Percentiles rank a stretch among this genome's conserved stretches.
These are phyloP conservation scores for Trichoderma harzianum DNA, from an alignment of 2,329 filamentous ascomycete species.

Conservation along the genomic window DNA sequence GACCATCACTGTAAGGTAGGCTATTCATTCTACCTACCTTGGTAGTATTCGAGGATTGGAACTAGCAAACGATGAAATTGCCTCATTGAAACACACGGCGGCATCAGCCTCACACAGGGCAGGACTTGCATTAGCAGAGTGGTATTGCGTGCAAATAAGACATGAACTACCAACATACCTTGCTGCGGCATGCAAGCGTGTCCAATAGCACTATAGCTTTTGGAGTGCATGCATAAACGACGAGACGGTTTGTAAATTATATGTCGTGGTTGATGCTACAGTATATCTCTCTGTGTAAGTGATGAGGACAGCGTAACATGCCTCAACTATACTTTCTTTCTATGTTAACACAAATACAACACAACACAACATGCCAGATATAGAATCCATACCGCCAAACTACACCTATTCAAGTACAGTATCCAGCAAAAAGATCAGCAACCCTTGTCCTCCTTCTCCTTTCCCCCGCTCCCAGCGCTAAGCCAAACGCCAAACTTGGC, in stretches of 20 bases:
- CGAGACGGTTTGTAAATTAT: background rate
- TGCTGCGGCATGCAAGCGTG: background rate
- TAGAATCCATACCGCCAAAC: background rate
- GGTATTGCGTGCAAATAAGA: background rate
- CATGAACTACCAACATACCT: background rate
- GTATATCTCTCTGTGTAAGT: background rate
- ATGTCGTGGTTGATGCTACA: background rate
- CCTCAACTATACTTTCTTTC: background rate
- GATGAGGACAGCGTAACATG: background rate
- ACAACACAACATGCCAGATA: background rate
- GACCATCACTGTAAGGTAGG: background rate
- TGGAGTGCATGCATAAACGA: background rate
- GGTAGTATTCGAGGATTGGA: background rate
- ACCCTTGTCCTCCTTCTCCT: background rate
- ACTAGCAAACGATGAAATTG: background rate
- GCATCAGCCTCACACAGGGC: background rate
- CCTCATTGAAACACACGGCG: background rate
- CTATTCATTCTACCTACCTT: background rate
- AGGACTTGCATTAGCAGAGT: constrained; percentile 7
- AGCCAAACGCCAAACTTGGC: background rate
- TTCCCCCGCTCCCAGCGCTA: constrained; percentile 6
- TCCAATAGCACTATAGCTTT: background rate
- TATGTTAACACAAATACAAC: background rate
- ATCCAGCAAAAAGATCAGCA: background rate
- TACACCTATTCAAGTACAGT: background rate